Evolutionary conservation across 2,329 filamentous ascomycete genomes (phyloP).

Genomic region (Aschersonia sp.): DNA sequence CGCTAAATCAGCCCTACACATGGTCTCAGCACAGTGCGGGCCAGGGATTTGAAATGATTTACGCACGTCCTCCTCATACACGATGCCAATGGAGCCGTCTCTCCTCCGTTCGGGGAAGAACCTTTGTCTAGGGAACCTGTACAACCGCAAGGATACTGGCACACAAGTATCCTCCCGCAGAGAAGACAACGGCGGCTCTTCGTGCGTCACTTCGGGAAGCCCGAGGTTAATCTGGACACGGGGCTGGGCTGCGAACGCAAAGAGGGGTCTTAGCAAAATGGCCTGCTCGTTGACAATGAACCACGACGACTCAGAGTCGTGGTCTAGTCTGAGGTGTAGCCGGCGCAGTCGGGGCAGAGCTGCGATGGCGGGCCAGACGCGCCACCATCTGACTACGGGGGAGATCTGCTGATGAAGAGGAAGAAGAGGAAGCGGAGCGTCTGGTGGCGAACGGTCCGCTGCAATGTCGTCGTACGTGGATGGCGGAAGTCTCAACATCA

Average conservation of each 20-base stretch:
- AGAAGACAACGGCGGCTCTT: not conserved
- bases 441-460: not conserved
- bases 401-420: not conserved
- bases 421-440: not conserved
- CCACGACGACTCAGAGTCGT: conserved; percentile 4
- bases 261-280: not conserved
- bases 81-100: conserved; percentile 3
- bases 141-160: not conserved
- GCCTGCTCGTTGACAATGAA: conserved; percentile 3
- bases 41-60: conserved; percentile 2
- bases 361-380: conserved; percentile 1
- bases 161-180: not conserved
- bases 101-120: conserved; percentile 2
- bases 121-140: conserved; percentile 2
- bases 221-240: not conserved
- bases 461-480: conserved; percentile 1
- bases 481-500: not conserved
- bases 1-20: conserved; percentile 2
- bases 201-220: conserved; percentile 1
- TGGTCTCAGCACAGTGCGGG: not conserved
- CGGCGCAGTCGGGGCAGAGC: not conserved
- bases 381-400: not conserved
- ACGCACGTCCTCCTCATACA: conserved; percentile 4
- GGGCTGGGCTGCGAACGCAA: not conserved
- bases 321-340: conserved; percentile 2